Conservation (phyloP, 495 filamentous ascomycete species). For the Neurospora sp. region DNA sequence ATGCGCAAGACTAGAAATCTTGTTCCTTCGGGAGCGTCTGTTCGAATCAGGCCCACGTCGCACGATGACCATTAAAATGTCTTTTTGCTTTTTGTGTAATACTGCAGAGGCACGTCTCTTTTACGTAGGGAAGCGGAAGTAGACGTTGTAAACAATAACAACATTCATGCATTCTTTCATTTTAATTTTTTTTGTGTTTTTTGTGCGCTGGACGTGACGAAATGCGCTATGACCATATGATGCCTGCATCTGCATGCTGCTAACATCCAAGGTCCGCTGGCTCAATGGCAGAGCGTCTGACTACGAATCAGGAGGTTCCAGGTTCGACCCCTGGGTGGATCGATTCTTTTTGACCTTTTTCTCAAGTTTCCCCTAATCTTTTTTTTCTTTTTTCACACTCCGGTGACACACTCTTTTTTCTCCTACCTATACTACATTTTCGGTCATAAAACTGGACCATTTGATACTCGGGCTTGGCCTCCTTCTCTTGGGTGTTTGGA, state of each 20-base stretch:
- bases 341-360: not conserved
- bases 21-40: not conserved
- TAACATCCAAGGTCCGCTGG: not conserved
- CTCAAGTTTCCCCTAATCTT: too few species aligned
- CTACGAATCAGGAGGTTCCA: not conserved
- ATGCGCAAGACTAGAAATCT: not conserved
- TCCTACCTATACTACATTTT: not conserved
- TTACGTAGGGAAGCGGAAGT: not conserved
- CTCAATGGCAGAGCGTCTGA: not conserved
- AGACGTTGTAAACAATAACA: not conserved
- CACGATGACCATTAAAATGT: not conserved
- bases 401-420: not conserved
- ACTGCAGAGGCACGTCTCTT: not conserved
- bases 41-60: not conserved
- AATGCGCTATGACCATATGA: not conserved
- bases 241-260: accelerated
- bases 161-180: not conserved
- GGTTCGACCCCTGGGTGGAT: not conserved
- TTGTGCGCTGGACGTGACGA: not conserved
- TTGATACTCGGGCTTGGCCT: not conserved
- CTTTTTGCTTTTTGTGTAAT: not conserved
- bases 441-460: not conserved
- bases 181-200: not conserved
- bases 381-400: not conserved
- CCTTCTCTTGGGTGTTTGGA: not conserved